Conservation (phyloP, 2,329 filamentous ascomycete species). For the Paracoccidioides brasiliensis region DNA sequence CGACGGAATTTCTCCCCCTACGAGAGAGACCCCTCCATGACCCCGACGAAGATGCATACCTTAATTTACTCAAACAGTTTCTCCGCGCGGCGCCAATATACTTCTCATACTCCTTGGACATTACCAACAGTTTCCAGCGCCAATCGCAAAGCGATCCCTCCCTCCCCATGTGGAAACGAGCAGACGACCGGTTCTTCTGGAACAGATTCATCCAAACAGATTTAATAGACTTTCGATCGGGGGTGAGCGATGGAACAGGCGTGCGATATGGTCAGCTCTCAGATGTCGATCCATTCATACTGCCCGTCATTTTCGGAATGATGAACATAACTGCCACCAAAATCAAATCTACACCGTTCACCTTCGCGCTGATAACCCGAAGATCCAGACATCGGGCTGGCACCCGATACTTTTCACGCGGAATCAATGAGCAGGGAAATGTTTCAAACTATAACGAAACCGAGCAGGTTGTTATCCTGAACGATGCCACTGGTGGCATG, state of each 20-base stretch:
- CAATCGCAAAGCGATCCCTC: conserved; percentile 64
- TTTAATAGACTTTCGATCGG: conserved; percentile 73
- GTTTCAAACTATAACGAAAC: conserved; percentile 99
- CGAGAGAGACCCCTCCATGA: conserved; percentile 86
- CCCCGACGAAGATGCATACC: conserved; percentile 84
- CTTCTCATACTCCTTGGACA: conserved; percentile 93
- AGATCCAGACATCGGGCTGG: conserved; percentile 79
- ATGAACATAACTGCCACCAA: conserved; percentile 76
- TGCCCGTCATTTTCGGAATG: conserved; percentile 95
- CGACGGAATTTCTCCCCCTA: conserved; percentile 86
- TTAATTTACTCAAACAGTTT: conserved; percentile 65
- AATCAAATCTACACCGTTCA: conserved; percentile 73
- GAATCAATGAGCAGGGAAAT: conserved; percentile 82
- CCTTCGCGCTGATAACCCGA: conserved; percentile 75
- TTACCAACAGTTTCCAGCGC: conserved; percentile 93
- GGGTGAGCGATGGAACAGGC: conserved; percentile 35
- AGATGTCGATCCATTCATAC: conserved; percentile 76
- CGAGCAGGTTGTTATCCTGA: conserved; percentile 80
- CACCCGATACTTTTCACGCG: conserved; percentile 88
- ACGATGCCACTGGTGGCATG: conserved; percentile 62
- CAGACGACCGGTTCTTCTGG: conserved; percentile 98
- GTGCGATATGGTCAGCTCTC: conserved; percentile 47
- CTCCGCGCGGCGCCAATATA: conserved; percentile 83
- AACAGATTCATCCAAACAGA: conserved; percentile 87
- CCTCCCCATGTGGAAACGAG: conserved; percentile 73